Evolutionary conservation across 345 rosid species (phyloP), one percentile per base, ranked within the genome.

Genomic region (Corchorus olitorius): DNA sequence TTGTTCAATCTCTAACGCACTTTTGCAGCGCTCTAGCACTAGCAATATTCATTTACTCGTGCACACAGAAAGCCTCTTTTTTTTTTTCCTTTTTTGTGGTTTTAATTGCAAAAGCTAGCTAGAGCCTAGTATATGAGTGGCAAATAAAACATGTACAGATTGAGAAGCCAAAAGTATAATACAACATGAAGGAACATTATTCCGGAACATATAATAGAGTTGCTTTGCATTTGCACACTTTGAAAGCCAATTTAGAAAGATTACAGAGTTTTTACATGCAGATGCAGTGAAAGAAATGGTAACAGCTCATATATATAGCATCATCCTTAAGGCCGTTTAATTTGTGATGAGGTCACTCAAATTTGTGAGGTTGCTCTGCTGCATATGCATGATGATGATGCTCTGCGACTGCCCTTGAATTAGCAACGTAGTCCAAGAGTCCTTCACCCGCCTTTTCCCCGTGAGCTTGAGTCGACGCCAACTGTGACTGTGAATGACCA

Each of bases 371-470:
- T 43, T 85, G 79, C 6, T 84, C 79, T 3, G 9, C 56, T 27
- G 27, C 27, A 27, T 27, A 27, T 27, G 27, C n/a, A 27, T 27
- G 27, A 27, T 27, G 27, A 27, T 27, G 27, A 3, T 81, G 78
- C 17, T 83, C 86, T 10, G 77, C 27, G 27, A 27, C 27, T 27
- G 27, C 27, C 27, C 27, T 27, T 27, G 27, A 27, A 27, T 27
- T 27, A 27, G 93, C 84, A 41, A 93, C 94, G 48, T 90, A 95
- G 68, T 91, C 88, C 66, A 93, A 80, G 49, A 93, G 84, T 72
- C 89, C 88, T 75, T 87, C 86, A 4, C 90, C 96, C 0, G 88
- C 84, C 8, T 78, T 82, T 49, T 78, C 84, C 34, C 84, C 88
- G 19, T 84, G 83, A 48, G 19, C 65, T 62, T 91, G 90, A 0